Evolutionary conservation across 2,329 filamentous ascomycete genomes (phyloP).

Genomic region (Proliferodiscus dingleyae): DNA sequence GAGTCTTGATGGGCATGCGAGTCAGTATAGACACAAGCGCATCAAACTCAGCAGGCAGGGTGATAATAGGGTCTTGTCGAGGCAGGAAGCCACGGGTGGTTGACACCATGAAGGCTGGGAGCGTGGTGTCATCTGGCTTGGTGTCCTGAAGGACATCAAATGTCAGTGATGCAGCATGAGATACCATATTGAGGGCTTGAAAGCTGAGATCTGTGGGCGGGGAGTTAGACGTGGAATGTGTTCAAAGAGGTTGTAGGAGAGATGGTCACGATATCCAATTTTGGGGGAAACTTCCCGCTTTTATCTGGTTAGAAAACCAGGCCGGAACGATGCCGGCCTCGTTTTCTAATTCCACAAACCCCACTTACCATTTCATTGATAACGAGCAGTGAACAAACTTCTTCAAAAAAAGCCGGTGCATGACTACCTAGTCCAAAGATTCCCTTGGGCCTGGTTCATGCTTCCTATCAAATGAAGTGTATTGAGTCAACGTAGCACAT

Average conservation of each 20-base stretch:
- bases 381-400: too few species aligned
- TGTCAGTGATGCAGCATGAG: constrained; percentile 22
- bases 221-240: constrained; percentile 1
- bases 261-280: constrained; percentile 15
- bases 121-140: constrained; percentile 53
- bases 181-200: constrained; percentile 26
- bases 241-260: too few species aligned
- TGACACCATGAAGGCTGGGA: constrained; percentile 76
- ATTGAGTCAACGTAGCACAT: too few species aligned
- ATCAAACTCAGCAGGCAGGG: constrained; percentile 69
- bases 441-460: too few species aligned
- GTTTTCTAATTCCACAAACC: too few species aligned
- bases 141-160: constrained; percentile 63
- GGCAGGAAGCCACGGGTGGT: constrained; percentile 71
- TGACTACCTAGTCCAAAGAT: too few species aligned
- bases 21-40: constrained; percentile 66
- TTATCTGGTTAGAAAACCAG: constrained; percentile 22
- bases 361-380: too few species aligned
- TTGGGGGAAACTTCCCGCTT: constrained; percentile 19
- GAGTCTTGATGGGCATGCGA: constrained; percentile 73
- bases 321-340: constrained; percentile 30
- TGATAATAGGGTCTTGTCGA: constrained; percentile 54
- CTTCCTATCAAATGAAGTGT: too few species aligned
- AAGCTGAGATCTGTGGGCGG: background rate
- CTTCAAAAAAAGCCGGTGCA: too few species aligned